Base-by-base conservation (phyloP, 2,329 filamentous ascomycete species). In the Pseudogymnoascus sp. region DNA sequence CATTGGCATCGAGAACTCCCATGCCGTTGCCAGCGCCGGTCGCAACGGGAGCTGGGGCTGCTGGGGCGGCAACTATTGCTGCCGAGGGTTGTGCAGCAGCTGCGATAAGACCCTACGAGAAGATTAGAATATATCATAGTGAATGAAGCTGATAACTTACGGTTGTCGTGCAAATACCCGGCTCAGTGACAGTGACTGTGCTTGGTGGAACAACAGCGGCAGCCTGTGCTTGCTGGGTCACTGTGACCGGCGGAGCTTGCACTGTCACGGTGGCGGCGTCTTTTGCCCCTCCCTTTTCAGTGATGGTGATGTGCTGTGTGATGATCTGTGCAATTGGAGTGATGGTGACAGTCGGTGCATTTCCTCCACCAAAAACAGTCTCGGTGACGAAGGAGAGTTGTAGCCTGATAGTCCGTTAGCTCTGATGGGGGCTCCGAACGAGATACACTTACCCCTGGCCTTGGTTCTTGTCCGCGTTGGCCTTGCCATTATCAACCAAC, bases 341-440 rank as follows among this genome's bases (percentile, higher is more conserved):
- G 58, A 76, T 70, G 4, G 75, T 78, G 21, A 76, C 68, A 21
- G 74, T 75, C 3, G 69, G 65, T n/a, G 62, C 42, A 15, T 62
- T 31, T n/a, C 74, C 74, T 21, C 68, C 68, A 5, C 62, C 69
- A 58, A 70, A 74, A 27, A 75, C 69, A 4, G 74, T 76, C 6
- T 67, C 71, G 15, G 74, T 76, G n/a, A 76, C 64, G 66, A 76
- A 73, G 4, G 74, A 73, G 9, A 75, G 65, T 65, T 74, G 73
- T 12, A 65, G 65, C 41, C 63, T 29, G 33, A 55, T 55, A 21
- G 29, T 27, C 9, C 21, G 48, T 55, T 17, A 55, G 48, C 21
- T 33, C 12, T 33, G n/a, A 33, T 12, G 12, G 9, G 12, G 9
- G n/a, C 29, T 17, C 29, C 8, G 8, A 12, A 33, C 9, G 29